Conservation (phyloP, 306 rosid species). For the Dryas alaskensis region DNA sequence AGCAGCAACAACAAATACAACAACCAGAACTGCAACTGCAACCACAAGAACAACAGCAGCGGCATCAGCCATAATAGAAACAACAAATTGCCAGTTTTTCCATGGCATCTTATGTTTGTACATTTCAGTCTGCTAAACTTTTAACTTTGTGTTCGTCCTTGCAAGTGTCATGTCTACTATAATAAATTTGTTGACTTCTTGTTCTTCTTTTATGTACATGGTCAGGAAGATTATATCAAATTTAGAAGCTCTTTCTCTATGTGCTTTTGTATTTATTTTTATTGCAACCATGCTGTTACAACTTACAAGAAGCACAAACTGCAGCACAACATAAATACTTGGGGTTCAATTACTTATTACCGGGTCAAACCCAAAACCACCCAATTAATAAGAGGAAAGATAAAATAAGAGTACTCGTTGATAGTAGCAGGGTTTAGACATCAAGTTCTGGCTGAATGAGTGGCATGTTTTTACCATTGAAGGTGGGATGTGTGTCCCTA, state of each 20-base stretch:
- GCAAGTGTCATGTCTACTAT: background rate
- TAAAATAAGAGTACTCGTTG: too few species aligned
- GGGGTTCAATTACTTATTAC: too few species aligned
- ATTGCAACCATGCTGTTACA: background rate
- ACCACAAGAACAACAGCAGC: constrained; percentile 3
- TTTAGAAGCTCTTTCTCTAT: background rate
- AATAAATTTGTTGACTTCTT: constrained; percentile 3
- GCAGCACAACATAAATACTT: too few species aligned
- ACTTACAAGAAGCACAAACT: too few species aligned
- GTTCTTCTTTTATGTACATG: background rate
- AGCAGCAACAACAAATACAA: constrained; percentile 24
- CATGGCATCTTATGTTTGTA: background rate
- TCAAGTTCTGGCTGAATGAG: too few species aligned
- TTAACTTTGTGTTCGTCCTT: constrained; percentile 2
- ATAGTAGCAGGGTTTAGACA: too few species aligned
- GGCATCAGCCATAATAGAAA: background rate
- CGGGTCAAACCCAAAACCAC: too few species aligned
- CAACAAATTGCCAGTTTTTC: background rate
- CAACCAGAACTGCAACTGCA: constrained; percentile 32
- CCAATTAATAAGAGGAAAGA: too few species aligned
- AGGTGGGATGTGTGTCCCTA: too few species aligned
- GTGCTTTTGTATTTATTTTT: background rate
- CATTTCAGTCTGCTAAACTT: background rate
- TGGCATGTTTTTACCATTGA: too few species aligned
- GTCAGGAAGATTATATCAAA: background rate